Evolutionary conservation across 2,329 filamentous ascomycete genomes (phyloP), one percentile per base, ranked within the genome.

Genomic region (Penicillium corylophilum): DNA sequence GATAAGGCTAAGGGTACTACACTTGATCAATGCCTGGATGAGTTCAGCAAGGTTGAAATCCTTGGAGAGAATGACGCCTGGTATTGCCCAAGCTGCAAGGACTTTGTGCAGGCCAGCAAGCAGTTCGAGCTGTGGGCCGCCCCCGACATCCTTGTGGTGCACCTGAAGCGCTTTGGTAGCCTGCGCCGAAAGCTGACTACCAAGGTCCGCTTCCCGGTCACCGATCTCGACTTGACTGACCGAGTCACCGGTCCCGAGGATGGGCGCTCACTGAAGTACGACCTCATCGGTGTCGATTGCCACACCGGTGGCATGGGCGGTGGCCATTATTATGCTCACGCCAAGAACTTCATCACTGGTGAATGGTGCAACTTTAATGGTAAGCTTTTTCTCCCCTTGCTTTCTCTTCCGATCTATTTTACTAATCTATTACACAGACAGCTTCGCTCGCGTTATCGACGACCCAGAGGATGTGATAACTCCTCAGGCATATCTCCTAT

Each of bases 341-440:
- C 91, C 35, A 92, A 90, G 76, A 97, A 96, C 70, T 96, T 96
- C 72, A 79, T 89, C 54, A 90, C 95, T 65, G 82, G 82, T 51
- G 80, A 88, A 70, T 99, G 94, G 94, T 96, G 96, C 71, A 89
- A 95, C 62, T 97, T 95, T 71, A 97, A 99, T 71, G 93, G 92
- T 94, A 79, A 51, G 65, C n/a, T 35, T 74, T 42, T 23, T 24
- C 33, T 35, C 13, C 44, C 16, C 10, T 36, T 38, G 15, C 28
- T 33, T 24, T 35, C 3, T 24, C 36, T 38, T 46, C 44, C 39
- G 15, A 16, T 44, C 22, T 20, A 29, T 54, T 38, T 46, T 12
- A 61, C 77, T 85, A 69, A 86, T 61, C 13, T 18, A 16, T 33
- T n/a, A 23, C 18, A 15, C 63, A 95, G 92, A 96, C 73, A 56